Base-by-base conservation (phyloP, 805 yeast species). In the Lipomyces oligophaga region DNA sequence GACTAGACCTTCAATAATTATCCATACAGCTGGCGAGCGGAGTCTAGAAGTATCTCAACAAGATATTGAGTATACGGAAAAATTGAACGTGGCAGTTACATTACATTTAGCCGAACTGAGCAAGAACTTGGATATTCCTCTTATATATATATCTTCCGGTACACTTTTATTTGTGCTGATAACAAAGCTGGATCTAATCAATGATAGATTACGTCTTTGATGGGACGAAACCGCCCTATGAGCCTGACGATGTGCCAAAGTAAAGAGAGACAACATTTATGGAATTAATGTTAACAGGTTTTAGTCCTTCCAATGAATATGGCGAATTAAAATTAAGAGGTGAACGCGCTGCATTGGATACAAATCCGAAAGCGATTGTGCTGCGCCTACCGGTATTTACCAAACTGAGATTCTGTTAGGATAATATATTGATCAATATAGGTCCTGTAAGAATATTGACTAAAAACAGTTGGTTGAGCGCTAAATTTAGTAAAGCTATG, bases 1-100 rank as follows among this genome's bases (percentile, higher is more conserved):
- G 13, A 27, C 16, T 25, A 51, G 55, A 11, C 56, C 56, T 5
- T 25, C 47, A 18, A 34, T 52, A 8, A 41, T 52, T 20, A 42
- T 52, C 5, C 54, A 52, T 38, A 30, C 56, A 6, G 56, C 54
- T 10, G 54, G 54, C 3, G 54, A 52, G 35, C 36, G 54, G 19
- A 24, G 52, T 11, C 52, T 48, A 3, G 54, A 49, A 21, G 32
- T 45, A 6, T 51, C 41, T 4, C 44, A 34, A 18, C 27, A 41
- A 3, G 15, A 34, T 19, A 54, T 51, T 16, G 45, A 40, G 10
- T 33, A 30, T 16, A 46, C 41, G n/a, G 32, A 25, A 18, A 19
- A 25, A 19, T 18, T 49, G 25, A 49, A 52, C 28, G 47, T 49
- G 1, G n/a, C 11, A 6, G 54, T 40, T 13, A 27, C 54, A 8